Evolutionary conservation across 2,329 filamentous ascomycete species (phyloP), one percentile per base, ranked within the genome.

Genomic region (Sclerotinia nivalis): DNA sequence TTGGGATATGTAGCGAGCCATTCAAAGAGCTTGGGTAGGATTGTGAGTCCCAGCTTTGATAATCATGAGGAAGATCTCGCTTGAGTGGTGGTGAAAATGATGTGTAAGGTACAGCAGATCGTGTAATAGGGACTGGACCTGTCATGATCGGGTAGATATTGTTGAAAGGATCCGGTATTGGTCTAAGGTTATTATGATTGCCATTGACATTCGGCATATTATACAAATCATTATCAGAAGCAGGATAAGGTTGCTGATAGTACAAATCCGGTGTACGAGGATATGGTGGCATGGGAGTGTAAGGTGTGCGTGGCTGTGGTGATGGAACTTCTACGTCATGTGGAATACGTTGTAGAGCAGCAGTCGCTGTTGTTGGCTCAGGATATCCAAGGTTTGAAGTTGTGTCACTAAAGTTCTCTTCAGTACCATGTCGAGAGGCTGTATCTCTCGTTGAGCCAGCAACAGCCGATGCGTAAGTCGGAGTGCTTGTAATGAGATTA

Each of bases 401-500:
- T 54, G 50, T 72, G 20, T 67, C 67, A 55, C 59, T 74, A n/a
- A 68, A 55, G 18, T 49, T 65, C 10, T 61, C 43, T 34, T 68
- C 65, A 22, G 66, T 67, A n/a, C 72, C 71, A 65, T 69, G 64
- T 6, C 65, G 66, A n/a, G 66, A 37, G 10, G 68, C 49, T 1
- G 74, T 73, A 66, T 77, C 74, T 55, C 37, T 74, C 13, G 76
- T 74, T 12, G 73, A 55, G 0, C 71, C 69, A 15, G 73, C 45
- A 22, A 77, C 76, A 34, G 77, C 76, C 54, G 74, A 70, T 43
- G 77, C 77, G 71, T 79, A 78, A 12, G 76, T 74, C 76, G 82
- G 28, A 76, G 78, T 62, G 56, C 71, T 56, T 31, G 67, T 55
- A 56, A 74, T 58, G 71, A 77, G 34, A 71, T 72, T 56, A 66